Evolutionary conservation across 331 rosid genomes (phyloP).

Genomic region (Quercus lobata): DNA sequence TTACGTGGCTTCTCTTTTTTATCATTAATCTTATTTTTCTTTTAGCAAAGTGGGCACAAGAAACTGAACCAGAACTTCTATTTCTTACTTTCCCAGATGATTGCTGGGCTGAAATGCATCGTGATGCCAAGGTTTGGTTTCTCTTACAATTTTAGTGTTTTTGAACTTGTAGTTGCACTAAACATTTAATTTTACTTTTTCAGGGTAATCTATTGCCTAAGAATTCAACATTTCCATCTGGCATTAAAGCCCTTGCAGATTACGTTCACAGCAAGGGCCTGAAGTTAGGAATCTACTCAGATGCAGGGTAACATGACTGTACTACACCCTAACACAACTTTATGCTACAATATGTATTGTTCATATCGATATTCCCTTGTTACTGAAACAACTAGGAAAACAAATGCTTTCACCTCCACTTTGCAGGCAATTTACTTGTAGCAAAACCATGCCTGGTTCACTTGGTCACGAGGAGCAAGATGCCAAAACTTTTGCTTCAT

Average conservation of each 20-base stretch:
- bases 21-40: not conserved
- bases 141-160: not conserved
- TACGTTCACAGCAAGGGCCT: constrained; percentile 93
- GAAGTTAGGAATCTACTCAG: constrained; percentile 90
- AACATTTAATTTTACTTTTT: not conserved
- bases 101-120: constrained; percentile 93
- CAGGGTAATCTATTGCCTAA: constrained; percentile 74
- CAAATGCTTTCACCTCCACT: not conserved
- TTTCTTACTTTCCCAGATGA: constrained; percentile 55
- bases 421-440: constrained; percentile 72
- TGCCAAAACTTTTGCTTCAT: constrained; percentile 85
- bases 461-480: constrained; percentile 82
- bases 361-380: not conserved
- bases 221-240: constrained; percentile 83
- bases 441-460: constrained; percentile 90
- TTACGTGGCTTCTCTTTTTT: not conserved
- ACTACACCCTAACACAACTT: not conserved
- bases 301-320: constrained; percentile 68
- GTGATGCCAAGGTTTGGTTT: constrained; percentile 53
- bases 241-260: constrained; percentile 83
- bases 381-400: not conserved
- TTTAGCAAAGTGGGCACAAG: not conserved
- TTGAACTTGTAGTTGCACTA: not conserved
- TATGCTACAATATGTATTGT: not conserved
- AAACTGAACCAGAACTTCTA: not conserved